Evolutionary conservation across 495 filamentous ascomycete genomes (phyloP), one percentile per base, ranked within the genome.

Genomic region (Corynascus novoguineensis): DNA sequence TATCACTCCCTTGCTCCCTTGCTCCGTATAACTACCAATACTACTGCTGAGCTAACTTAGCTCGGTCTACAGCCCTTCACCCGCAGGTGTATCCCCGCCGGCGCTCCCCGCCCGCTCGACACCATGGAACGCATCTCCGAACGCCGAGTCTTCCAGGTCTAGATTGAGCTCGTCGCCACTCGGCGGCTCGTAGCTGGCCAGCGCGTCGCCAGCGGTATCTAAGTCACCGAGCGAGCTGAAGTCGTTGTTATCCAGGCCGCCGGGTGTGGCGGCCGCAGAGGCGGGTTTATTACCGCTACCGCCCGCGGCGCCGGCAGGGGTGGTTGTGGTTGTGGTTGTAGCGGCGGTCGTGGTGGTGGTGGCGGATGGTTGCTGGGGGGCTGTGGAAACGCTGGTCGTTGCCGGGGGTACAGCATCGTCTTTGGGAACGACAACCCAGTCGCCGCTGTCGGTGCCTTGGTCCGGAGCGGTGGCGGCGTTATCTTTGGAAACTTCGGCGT

Each of bases 61-160:
- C n/a, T n/a, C n/a, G n/a, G n/a, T 2, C 37, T 53, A 53, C 10
- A 53, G 38, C 24, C 38, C 40, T 50, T 44, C 40, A 19, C 41
- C 59, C 15, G 53, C 60, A 22, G 60, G 63, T 11, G 63, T 65
- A 12, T 60, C 4, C 34, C 60, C 52, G 7, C 37, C 14, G 1
- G 15, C 15, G 21, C 32, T 35, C 22, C 31, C 44, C 22, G 63
- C 64, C 32, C 55, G 57, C 22, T 70, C 70, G 3, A 81, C 73
- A 21, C 76, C 77, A 52, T 82, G 78, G 51, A 81, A 81, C 14
- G 80, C 80, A 38, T 82, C 77, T 1, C 79, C 80, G 62, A 82
- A 82, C 10, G 78, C 78, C 15, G 73, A 76, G 62, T 82, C 79
- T 56, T 81, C 78, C 74, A 81, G 73, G 17, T 71, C 74, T 60